These are phyloP conservation scores for Cercospora sp. DNA, from an alignment of 2,329 filamentous ascomycete genomes.

Conservation along the genomic window DNA sequence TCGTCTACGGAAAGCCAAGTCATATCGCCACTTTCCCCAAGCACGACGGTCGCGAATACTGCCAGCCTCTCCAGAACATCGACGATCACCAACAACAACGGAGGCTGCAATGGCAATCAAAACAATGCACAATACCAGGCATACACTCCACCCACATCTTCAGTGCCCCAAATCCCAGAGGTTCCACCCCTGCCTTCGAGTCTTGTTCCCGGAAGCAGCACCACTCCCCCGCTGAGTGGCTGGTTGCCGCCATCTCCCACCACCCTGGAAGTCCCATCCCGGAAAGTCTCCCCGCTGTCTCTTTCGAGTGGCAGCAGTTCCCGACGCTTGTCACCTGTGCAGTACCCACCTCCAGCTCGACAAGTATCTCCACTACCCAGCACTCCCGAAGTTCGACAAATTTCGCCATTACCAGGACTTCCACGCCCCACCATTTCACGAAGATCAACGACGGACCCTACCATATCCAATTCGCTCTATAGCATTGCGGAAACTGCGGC, in stretches of 20 bases:
- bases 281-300: slow-evolving; percentile 1
- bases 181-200: slow-evolving; percentile 4
- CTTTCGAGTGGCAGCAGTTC: background rate
- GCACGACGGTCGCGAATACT: background rate
- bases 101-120: background rate
- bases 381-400: background rate
- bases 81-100: slow-evolving; percentile 13
- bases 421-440: background rate
- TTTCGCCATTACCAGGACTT: background rate
- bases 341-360: slow-evolving; percentile 2
- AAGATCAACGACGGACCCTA: background rate
- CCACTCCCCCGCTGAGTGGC: slow-evolving; percentile 3
- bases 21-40: slow-evolving; percentile 4
- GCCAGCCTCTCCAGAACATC: slow-evolving; percentile 12
- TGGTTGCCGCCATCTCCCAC: slow-evolving; percentile 6
- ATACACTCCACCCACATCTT: background rate
- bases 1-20: slow-evolving; percentile 5
- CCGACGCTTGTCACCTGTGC: slow-evolving; percentile 1
- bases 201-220: slow-evolving; percentile 5
- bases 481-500: slow-evolving; percentile 3
- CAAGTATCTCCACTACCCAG: slow-evolving; percentile 7
- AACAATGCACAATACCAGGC: slow-evolving; percentile 5
- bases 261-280: background rate
- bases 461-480: background rate
- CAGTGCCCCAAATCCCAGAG: background rate